Evolutionary conservation across 2,329 filamentous ascomycete species (phyloP), one percentile per base, ranked within the genome.

Genomic region (Aspergillus ibericus): DNA sequence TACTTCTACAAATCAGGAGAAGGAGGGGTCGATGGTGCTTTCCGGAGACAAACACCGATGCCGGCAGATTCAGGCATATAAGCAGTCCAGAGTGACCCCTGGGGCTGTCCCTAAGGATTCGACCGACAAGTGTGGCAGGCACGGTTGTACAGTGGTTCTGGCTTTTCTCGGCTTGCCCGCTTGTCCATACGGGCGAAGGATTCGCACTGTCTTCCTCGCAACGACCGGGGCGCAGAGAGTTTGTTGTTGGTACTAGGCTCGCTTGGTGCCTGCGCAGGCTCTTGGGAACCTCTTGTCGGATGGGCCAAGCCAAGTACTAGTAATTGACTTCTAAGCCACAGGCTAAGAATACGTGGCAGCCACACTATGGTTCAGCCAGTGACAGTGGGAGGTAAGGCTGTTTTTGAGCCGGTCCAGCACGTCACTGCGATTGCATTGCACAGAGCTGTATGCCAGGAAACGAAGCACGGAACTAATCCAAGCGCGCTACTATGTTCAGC

Each of bases 21-120:
- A 58, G 62, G 67, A 68, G 66, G 66, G 67, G 66, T 58, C 53
- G 44, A 54, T 42, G 36, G 53, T 58, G 48, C 54, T 40, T 59
- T 59, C 58, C 59, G 61, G 59, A 65, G 61, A 58, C 29, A 61
- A 60, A 50, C 62, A 62, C 59, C 56, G 47, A 57, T 61, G 53
- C 59, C 59, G 44, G 63, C 60, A 38, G 49, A 50, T 52, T 62
- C 58, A 58, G 52, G 57, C 56, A 56, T 55, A 56, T 42, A 20
- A 44, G 42, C 35, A 55, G 50, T 46, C 54, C 58, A 40, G 32
- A 42, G 44, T 55, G 46, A 9, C 46, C 51, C 53, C 25, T 47
- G 44, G 18, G 9, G 36, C n/a, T 25, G 18, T 35, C 34, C 13
- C 18, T 22, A 25, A 35, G 56, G 35, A 46, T 38, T 49, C 42